Evolutionary conservation across 2,329 filamentous ascomycete genomes (phyloP).

Genomic region (Sphaerulina musiva): DNA sequence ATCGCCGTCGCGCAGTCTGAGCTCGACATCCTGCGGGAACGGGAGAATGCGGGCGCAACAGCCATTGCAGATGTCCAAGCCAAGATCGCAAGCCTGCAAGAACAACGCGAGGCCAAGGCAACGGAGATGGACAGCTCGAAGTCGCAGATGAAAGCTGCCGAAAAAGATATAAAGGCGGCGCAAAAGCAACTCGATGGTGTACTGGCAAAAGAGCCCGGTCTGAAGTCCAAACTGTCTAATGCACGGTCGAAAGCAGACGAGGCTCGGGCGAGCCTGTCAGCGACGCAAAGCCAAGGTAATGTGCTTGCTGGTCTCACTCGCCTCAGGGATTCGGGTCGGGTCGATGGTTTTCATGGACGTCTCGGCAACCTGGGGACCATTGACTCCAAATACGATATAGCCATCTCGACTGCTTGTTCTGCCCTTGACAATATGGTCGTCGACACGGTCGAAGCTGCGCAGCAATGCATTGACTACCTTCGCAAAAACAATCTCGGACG

Average conservation of each 20-base stretch:
- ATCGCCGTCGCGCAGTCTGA: slow-evolving; percentile 95
- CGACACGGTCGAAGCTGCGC: slow-evolving; percentile 88
- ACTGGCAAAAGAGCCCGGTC: slow-evolving; percentile 67
- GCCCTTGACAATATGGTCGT: slow-evolving; percentile 94
- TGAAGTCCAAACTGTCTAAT: slow-evolving; percentile 78
- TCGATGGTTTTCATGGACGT: slow-evolving; percentile 93
- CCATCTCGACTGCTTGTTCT: slow-evolving; percentile 94
- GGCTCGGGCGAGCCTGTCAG: slow-evolving; percentile 80
- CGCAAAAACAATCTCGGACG: slow-evolving; percentile 95
- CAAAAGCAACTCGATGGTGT: slow-evolving; percentile 68
- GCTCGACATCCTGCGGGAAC: slow-evolving; percentile 82
- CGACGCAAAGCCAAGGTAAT: slow-evolving; percentile 76
- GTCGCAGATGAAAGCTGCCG: slow-evolving; percentile 61
- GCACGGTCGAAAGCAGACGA: slow-evolving; percentile 94
- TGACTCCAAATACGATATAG: slow-evolving; percentile 88
- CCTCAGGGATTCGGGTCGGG: slow-evolving; percentile 89
- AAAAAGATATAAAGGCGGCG: slow-evolving; percentile 67
- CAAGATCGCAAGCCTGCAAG: slow-evolving; percentile 68
- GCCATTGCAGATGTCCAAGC: slow-evolving; percentile 75
- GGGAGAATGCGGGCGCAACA: slow-evolving; percentile 77
- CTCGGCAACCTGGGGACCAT: slow-evolving; percentile 92
- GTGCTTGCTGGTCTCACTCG: slow-evolving; percentile 89
- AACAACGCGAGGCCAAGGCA: slow-evolving; percentile 63
- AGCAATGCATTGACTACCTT: slow-evolving; percentile 96
- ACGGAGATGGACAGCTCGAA: slow-evolving; percentile 71